Percentiles rank a stretch among this genome's conserved stretches.
phyloP scores from a whole-genome alignment of 768 basidiomycete species.

The Hydnomerulius pinastri region DNA sequence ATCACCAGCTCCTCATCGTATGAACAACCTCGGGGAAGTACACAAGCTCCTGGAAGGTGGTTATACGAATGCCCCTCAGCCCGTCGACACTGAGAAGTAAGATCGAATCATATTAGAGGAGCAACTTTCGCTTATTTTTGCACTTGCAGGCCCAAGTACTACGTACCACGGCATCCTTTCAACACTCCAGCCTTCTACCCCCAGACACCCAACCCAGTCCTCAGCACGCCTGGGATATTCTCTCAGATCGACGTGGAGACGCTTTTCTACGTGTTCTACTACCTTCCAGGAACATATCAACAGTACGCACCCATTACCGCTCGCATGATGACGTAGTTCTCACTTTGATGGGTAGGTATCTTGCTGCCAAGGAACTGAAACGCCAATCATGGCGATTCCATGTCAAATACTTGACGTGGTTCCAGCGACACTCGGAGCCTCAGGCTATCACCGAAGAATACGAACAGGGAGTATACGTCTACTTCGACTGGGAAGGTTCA shows the following conservation, averaged over 20 bases:
- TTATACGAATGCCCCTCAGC: constrained; percentile 84
- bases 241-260: constrained; percentile 95
- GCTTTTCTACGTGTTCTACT: constrained; percentile 98
- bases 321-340: constrained; percentile 5
- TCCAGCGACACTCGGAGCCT: constrained; percentile 97
- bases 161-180: constrained; percentile 90
- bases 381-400: constrained; percentile 99
- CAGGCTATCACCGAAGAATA: constrained; percentile 99
- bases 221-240: constrained; percentile 84
- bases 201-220: constrained; percentile 76
- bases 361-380: constrained; percentile 96
- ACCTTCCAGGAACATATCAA: constrained; percentile 94
- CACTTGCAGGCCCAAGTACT: constrained; percentile 93
- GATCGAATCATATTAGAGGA: constrained; percentile 30
- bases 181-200: constrained; percentile 94
- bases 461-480: constrained; percentile 98
- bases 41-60: constrained; percentile 94
- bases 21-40: constrained; percentile 86
- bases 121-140: constrained; percentile 10
- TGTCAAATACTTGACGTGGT: constrained; percentile 99
- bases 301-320: constrained; percentile 53
- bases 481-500: constrained; percentile 99
- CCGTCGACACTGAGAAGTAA: constrained; percentile 95
- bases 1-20: constrained; percentile 67
- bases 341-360: constrained; percentile 55